Conservation (phyloP, 73 alveolate genomes). For the Tetrahymena borealis region DNA sequence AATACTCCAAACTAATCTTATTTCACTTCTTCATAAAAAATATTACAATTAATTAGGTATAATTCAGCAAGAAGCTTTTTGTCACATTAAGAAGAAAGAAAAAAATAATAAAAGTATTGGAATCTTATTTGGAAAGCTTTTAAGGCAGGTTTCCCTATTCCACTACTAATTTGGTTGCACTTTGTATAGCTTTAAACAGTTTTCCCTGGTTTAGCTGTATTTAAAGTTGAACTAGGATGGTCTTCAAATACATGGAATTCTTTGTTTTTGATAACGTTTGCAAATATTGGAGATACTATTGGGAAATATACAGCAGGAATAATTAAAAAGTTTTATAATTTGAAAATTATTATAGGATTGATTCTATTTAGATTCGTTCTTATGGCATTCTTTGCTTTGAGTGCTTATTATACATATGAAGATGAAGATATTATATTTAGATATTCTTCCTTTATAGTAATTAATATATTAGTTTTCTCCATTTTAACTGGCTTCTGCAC, state of each 20-base stretch:
- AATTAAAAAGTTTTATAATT: neutral
- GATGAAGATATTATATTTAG: neutral
- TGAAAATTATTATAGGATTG: neutral
- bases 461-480: neutral
- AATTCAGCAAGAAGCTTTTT: neutral
- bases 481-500: neutral
- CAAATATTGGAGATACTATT: neutral
- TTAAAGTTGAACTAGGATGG: neutral
- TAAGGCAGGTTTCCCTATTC: neutral
- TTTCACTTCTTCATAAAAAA: neutral
- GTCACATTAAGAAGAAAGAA: neutral
- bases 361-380: neutral
- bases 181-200: neutral
- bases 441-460: neutral
- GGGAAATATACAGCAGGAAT: neutral
- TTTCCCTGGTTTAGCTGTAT: neutral
- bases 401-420: neutral
- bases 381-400: neutral
- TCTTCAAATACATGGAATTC: neutral
- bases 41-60: neutral
- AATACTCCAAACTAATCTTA: neutral
- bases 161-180: neutral
- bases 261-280: neutral
- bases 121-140: neutral
- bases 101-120: neutral